Evolutionary conservation across 495 filamentous ascomycete species (phyloP).

Genomic region (Pyrenopolyporus hunteri): DNA sequence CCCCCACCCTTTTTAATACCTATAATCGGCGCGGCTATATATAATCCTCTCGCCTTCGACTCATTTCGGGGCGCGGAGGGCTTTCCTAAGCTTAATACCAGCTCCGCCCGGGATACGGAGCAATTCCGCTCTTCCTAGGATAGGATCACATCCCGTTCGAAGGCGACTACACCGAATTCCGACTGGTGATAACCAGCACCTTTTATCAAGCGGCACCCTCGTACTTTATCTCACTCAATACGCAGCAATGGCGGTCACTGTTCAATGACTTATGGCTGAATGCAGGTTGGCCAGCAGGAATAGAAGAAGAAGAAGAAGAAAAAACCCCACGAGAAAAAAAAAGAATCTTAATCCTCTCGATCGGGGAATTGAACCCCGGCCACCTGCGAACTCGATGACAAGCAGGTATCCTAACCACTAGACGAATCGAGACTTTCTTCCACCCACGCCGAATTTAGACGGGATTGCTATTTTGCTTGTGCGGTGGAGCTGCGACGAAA

Average conservation of each 20-base stretch:
- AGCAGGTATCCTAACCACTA: constrained; percentile 36
- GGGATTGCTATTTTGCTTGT: neutral
- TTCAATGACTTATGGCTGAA: too few species aligned
- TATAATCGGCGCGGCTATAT: neutral
- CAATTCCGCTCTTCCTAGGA: constrained; percentile 48
- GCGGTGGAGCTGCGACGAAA: neutral
- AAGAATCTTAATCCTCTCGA: constrained; percentile 34
- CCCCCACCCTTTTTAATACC: neutral
- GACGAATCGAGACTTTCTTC: constrained; percentile 25
- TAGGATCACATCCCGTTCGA: too few species aligned
- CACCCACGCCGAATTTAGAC: neutral
- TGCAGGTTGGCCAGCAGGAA: constrained; percentile 34
- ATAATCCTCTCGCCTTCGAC: constrained; percentile 40
- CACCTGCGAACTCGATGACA: constrained; percentile 42
- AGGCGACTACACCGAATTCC: constrained; percentile 29
- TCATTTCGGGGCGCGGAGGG: constrained; percentile 29
- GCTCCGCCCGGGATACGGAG: constrained; percentile 38
- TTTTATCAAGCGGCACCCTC: too few species aligned
- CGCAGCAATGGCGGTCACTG: too few species aligned
- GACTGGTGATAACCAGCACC: constrained; percentile 44
- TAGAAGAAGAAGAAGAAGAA: too few species aligned
- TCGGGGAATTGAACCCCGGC: constrained; percentile 52
- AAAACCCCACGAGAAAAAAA: neutral
- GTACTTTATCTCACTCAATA: too few species aligned
- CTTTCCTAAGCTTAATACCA: constrained; percentile 23